These are phyloP conservation scores for Crepidotus variabilis DNA, from an alignment of 768 basidiomycete species.

Conservation along the genomic window DNA sequence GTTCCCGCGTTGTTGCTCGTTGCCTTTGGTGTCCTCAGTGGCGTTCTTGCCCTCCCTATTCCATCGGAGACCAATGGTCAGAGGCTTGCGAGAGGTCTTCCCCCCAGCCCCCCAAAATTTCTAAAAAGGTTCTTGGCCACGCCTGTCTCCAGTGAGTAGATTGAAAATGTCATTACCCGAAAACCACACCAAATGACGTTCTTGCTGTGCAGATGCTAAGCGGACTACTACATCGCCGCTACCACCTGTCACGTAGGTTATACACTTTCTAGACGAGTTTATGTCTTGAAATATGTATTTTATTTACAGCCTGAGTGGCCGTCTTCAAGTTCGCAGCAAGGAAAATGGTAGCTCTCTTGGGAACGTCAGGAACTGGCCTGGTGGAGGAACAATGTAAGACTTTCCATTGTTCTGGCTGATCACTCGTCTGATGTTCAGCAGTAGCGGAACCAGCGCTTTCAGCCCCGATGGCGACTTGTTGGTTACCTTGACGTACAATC, in stretches of 20 bases:
- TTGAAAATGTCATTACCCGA: not conserved
- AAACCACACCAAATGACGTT: not conserved
- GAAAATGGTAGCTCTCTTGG: constrained; percentile 26
- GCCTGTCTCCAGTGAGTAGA: not conserved
- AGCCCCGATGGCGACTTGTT: constrained; percentile 26
- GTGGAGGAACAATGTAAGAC: constrained; percentile 24
- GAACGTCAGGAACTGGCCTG: constrained; percentile 26
- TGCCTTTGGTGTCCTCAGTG: constrained; percentile 6
- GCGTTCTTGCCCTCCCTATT: constrained; percentile 14
- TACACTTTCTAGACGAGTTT: not conserved
- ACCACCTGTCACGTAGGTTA: constrained; percentile 23
- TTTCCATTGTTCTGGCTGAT: not conserved
- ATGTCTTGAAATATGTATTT: not conserved
- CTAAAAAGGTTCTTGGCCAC: not conserved
- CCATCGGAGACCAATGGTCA: constrained; percentile 35
- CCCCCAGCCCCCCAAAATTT: constrained; percentile 29
- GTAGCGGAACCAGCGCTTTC: constrained; percentile 31
- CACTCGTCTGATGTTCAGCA: constrained; percentile 9
- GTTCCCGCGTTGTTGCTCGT: constrained; percentile 15
- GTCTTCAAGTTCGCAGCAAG: constrained; percentile 30
- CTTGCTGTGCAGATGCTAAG: constrained; percentile 7
- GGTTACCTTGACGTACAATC: constrained; percentile 27
- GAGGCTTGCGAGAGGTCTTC: constrained; percentile 42
- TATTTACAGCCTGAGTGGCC: constrained; percentile 29
- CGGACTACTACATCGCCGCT: constrained; percentile 15